Percentiles rank a stretch among this genome's conserved stretches.
phyloP scores from a whole-genome alignment of 306 rosid species.

The Trichosanthes truncata region DNA sequence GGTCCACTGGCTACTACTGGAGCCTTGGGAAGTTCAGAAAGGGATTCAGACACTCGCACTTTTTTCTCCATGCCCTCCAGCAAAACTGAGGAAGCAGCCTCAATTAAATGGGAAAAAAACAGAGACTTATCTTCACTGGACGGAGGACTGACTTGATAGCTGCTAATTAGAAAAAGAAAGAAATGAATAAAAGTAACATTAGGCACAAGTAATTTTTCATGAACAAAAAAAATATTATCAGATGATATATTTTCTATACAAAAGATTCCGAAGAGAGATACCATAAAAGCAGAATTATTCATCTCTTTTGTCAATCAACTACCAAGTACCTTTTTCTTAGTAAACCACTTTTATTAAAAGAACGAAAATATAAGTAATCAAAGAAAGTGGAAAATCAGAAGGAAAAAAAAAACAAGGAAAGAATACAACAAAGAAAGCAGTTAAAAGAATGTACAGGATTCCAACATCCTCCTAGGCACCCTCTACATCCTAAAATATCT shows the following conservation, averaged over 20 bases:
- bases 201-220: neutral
- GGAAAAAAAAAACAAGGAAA: neutral
- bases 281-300: neutral
- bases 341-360: neutral
- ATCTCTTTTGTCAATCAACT: neutral
- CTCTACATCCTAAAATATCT: neutral
- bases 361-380: neutral
- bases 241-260: neutral
- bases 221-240: neutral
- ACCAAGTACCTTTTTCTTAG: neutral
- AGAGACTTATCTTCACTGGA: constrained; percentile 54
- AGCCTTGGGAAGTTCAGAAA: constrained; percentile 86
- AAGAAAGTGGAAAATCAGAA: neutral
- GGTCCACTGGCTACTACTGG: constrained; percentile 83
- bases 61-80: constrained; percentile 46
- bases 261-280: neutral
- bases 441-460: neutral
- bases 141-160: constrained; percentile 59
- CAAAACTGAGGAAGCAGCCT: constrained; percentile 70
- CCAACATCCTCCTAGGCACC: neutral
- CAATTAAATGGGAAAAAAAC: constrained; percentile 59
- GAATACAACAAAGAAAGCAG: neutral
- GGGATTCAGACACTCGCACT: constrained; percentile 29
- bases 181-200: constrained; percentile 11
- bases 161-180: constrained; percentile 22